Conservation (phyloP, 2,329 filamentous ascomycete genomes). For the Colletotrichum sp. region DNA sequence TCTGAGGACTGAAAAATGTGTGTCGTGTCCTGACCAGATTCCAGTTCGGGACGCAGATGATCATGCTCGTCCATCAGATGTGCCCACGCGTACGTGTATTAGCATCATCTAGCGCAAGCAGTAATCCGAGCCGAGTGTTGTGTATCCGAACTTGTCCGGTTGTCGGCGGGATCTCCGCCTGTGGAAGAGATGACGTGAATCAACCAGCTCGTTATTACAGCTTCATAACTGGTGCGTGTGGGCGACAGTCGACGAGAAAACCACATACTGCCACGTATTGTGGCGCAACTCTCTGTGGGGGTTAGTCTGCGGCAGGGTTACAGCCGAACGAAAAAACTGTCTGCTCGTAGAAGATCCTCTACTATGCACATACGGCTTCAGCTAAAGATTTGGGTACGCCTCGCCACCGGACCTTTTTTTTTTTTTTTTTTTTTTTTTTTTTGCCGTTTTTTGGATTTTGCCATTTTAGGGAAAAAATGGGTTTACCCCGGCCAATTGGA, state of each 20-base stretch:
- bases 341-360: neutral
- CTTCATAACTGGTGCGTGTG: neutral
- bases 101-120: neutral
- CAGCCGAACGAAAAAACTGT: neutral
- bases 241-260: neutral
- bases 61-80: neutral
- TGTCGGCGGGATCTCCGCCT: neutral
- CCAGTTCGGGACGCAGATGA: neutral
- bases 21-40: neutral
- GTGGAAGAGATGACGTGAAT: neutral
- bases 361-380: neutral
- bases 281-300: neutral
- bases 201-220: neutral
- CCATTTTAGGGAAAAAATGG: too few relatives aligned
- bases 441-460: too few relatives aligned
- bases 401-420: too few relatives aligned
- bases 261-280: neutral
- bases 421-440: too few relatives aligned
- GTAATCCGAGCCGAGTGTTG: neutral
- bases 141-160: neutral
- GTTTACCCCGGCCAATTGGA: too few relatives aligned
- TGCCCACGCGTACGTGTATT: neutral
- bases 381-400: neutral
- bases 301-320: neutral
- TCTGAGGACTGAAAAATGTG: neutral